These are phyloP conservation scores for Solanum rostratum DNA, from an alignment of 257 asterid genomes.

Conservation along the genomic window DNA sequence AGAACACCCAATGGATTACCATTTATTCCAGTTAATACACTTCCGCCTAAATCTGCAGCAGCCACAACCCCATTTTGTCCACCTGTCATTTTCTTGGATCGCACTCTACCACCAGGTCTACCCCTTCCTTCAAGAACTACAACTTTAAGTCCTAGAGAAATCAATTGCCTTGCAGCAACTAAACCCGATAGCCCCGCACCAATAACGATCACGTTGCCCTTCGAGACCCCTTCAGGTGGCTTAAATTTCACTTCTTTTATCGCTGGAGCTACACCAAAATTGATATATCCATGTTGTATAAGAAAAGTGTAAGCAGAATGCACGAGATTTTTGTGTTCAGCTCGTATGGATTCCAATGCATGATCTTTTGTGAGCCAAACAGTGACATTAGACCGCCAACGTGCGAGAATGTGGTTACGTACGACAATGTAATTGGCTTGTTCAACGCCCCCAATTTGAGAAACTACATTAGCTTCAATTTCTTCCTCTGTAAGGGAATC, in stretches of 20 bases:
- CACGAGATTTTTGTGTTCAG: conserved; percentile 78
- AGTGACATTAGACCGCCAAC: conserved; percentile 79
- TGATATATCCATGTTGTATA: conserved; percentile 80
- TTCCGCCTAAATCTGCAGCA: conserved; percentile 96
- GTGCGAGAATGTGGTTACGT: conserved; percentile 80
- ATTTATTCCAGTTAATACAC: conserved; percentile 89
- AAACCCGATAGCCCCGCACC: conserved; percentile 92
- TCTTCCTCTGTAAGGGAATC: conserved; percentile 94
- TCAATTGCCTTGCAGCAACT: conserved; percentile 85
- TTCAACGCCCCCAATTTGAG: conserved; percentile 58
- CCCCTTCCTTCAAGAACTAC: conserved; percentile 80
- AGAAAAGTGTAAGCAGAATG: conserved; percentile 66
- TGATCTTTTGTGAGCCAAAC: conserved; percentile 92
- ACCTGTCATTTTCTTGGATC: conserved; percentile 70
- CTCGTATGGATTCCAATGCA: conserved; percentile 84
- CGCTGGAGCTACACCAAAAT: conserved; percentile 74
- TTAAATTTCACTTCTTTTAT: conserved; percentile 53
- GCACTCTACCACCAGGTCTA: conserved; percentile 86
- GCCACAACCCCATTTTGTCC: conserved; percentile 37
- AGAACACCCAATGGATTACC: conserved; percentile 95
- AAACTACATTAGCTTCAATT: conserved; percentile 89
- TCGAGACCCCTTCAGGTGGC: conserved; percentile 24
- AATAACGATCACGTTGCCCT: conserved; percentile 58
- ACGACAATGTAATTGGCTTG: conserved; percentile 90
- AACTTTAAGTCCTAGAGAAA: conserved; percentile 76